Evolutionary conservation across 352 stramenopile genomes (phyloP).

Genomic region (Globisporangium perplexum): DNA sequence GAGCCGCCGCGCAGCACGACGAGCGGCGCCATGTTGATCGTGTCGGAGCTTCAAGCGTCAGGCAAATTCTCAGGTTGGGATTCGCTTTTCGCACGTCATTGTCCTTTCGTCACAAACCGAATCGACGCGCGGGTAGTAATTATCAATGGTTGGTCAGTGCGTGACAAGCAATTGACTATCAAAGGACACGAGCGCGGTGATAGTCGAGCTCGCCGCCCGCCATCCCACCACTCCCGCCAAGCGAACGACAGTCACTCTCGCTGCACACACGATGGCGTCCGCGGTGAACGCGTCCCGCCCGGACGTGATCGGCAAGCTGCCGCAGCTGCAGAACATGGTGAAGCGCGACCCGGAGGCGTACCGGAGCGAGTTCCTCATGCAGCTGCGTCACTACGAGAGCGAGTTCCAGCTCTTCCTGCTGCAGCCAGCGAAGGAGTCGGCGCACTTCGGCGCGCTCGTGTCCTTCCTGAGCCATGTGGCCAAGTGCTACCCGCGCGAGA

Average conservation of each 20-base stretch:
- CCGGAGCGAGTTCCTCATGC: slow-evolving; percentile 96
- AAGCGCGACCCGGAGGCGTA: slow-evolving; percentile 97
- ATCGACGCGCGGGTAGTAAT: slow-evolving; percentile 1
- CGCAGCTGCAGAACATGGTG: slow-evolving; percentile 98
- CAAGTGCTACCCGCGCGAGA: slow-evolving; percentile 86
- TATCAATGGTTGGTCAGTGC: slow-evolving; percentile 8
- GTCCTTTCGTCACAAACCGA: not conserved
- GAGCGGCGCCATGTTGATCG: slow-evolving; percentile 46
- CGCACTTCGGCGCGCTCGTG: slow-evolving; percentile 94
- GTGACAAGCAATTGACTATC: slow-evolving; percentile 1
- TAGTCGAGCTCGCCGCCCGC: not conserved
- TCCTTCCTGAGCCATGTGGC: slow-evolving; percentile 95
- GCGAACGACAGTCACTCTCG: too few relatives aligned
- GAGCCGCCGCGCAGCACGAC: slow-evolving; percentile 61
- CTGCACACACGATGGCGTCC: slow-evolving; percentile 29
- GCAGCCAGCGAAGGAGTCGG: slow-evolving; percentile 87
- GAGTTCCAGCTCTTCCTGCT: slow-evolving; percentile 95
- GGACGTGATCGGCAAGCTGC: slow-evolving; percentile 89
- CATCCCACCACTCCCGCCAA: not conserved
- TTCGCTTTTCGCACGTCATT: not conserved
- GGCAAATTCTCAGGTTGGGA: slow-evolving; percentile 2
- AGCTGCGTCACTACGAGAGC: slow-evolving; percentile 94
- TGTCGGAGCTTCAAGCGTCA: not conserved
- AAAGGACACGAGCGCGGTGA: slow-evolving; percentile 5
- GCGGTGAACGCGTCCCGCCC: slow-evolving; percentile 71